phyloP scores from a whole-genome alignment of 139 green algal genomes.

The Tetradesmus lagerheimii region DNA sequence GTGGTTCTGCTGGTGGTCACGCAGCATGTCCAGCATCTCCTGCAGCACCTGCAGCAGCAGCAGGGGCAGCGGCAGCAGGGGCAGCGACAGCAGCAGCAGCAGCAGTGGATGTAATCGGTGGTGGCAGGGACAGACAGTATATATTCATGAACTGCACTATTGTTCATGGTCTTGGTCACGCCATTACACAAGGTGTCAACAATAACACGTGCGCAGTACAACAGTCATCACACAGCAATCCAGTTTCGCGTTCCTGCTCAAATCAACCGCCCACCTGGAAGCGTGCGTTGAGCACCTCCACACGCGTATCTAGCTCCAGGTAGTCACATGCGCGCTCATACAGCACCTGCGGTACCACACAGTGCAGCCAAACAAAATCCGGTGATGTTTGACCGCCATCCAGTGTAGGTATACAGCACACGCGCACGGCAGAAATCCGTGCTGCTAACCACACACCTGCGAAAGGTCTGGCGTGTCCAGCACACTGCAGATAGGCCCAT shows the following conservation, averaged over 20 bases:
- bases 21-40: slow-evolving; percentile 88
- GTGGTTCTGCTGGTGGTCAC: slow-evolving; percentile 74
- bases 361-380: too few species aligned
- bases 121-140: too few species aligned
- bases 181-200: too few species aligned
- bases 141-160: too few species aligned
- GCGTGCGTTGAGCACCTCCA: slow-evolving; percentile 68
- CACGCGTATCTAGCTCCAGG: slow-evolving; percentile 66
- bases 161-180: too few species aligned
- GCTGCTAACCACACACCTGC: too few species aligned
- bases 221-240: not conserved
- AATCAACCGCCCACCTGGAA: slow-evolving; percentile 59
- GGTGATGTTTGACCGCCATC: too few species aligned
- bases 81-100: not conserved
- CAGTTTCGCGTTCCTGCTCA: not conserved
- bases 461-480: too few species aligned
- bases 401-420: too few species aligned
- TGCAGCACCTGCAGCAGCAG: slow-evolving; percentile 66
- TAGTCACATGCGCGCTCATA: slow-evolving; percentile 86
- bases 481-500: too few species aligned
- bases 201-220: not conserved
- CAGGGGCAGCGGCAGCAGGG: not conserved
- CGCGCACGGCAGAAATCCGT: not conserved
- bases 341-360: slow-evolving; percentile 58
- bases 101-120: too few species aligned